Evolutionary conservation across 2,329 filamentous ascomycete genomes (phyloP), one percentile per base, ranked within the genome.

Genomic region (Claviceps capensis): DNA sequence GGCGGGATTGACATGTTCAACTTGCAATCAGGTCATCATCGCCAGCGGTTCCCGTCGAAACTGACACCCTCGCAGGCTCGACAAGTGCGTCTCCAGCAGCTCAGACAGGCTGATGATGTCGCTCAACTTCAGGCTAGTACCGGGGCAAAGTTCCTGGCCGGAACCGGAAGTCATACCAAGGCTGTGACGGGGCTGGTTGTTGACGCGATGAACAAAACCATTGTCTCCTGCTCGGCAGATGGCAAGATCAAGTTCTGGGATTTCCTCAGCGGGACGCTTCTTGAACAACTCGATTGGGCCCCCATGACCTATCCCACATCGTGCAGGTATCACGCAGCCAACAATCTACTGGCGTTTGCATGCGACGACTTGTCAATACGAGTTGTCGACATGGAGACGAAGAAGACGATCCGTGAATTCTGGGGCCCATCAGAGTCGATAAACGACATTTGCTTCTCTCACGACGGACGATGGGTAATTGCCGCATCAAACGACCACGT

Each of bases 241-340:
- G 93, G 93, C 36, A 95, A 85, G 66, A 77, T 97, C 60, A 97
- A 96, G 72, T 97, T 98, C 65, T 98, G 94, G 94, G 87, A 95
- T 58, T 95, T 98, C 57, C 68, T 82, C n/a, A 88, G 86, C 0
- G 93, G 91, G 7, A 78, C 81, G 45, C 75, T 97, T 2, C 64
- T 86, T 11, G 79, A 91, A 56, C 83, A 96, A 62, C 81, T 97
- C 49, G 82, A 90, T 65, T 95, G 89, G 85, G 80, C 84, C 45
- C 67, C 67, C 5, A 87, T 86, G 77, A 82, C 83, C 4, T 78
- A 82, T 46, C 83, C 95, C 50, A 86, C 81, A 0, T 82, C 79
- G 16, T 82, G 91, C 59, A 82, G 83, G 53, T 93, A 95, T 64
- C 90, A 95, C 62, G 75, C 84, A 4, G 78, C 82, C 2, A 95